phyloP scores from a whole-genome alignment of 2,329 filamentous ascomycete genomes.

The Bipolaris cookei region DNA sequence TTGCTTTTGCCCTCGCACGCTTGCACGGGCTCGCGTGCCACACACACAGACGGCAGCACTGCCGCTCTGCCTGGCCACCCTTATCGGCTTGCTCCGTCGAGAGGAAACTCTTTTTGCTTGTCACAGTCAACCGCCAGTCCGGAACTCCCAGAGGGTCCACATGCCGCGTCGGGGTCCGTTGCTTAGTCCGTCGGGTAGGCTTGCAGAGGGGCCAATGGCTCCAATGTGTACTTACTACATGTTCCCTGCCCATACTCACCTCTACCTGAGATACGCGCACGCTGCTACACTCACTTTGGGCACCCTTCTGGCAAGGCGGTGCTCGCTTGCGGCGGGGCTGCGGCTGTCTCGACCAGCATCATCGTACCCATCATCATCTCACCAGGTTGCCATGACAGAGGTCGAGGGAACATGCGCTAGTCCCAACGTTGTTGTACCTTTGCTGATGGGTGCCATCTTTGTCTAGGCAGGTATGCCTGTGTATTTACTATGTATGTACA shows the following conservation, averaged over 20 bases:
- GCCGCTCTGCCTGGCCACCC: background rate
- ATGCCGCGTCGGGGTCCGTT: slow-evolving; percentile 6
- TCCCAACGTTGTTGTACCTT: background rate
- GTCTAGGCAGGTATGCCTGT: background rate
- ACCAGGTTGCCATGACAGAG: background rate
- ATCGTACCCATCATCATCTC: background rate
- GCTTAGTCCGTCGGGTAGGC: background rate
- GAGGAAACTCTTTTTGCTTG: background rate
- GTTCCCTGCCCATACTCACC: background rate
- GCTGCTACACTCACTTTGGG: background rate
- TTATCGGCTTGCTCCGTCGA: slow-evolving; percentile 2
- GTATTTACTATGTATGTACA: background rate
- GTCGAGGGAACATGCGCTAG: background rate
- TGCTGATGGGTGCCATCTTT: background rate
- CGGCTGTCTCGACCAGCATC: background rate
- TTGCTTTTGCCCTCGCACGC: background rate
- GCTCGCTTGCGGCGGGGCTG: background rate
- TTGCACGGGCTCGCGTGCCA: slow-evolving; percentile 32
- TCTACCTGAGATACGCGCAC: background rate
- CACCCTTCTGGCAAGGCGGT: background rate
- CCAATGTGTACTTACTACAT: background rate
- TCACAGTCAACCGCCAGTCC: background rate
- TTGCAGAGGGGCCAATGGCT: background rate
- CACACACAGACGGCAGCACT: slow-evolving; percentile 3
- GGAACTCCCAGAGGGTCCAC: slow-evolving; percentile 7